Conservation (phyloP, 23 red algal genomes). For the Agarophyton chilense region DNA sequence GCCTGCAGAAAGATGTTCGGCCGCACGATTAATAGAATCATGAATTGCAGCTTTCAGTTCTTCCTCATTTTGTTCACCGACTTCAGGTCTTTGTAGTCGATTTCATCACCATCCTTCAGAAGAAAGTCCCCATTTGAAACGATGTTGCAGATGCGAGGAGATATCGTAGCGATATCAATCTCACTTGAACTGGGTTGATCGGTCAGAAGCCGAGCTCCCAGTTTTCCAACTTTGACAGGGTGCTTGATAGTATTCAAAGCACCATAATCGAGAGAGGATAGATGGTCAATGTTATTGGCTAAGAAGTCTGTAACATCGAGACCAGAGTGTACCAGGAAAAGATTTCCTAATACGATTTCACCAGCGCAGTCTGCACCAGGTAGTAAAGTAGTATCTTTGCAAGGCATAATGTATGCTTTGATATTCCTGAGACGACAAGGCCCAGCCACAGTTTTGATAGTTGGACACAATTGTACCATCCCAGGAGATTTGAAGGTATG, state of each 20-base stretch:
- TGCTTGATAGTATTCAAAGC: background rate
- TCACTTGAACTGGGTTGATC: conserved; percentile 15
- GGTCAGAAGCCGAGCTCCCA: conserved; percentile 31
- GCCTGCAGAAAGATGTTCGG: background rate
- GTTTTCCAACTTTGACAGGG: conserved; percentile 31
- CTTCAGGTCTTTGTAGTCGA: conserved; percentile 38
- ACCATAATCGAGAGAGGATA: background rate
- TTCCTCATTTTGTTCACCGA: conserved; percentile 9
- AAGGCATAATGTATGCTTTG: background rate
- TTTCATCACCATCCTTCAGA: conserved; percentile 32
- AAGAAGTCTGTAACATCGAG: no score
- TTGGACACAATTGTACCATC: background rate
- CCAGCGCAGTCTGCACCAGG: no score
- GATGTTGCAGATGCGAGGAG: conserved; percentile 2
- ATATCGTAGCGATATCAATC: background rate
- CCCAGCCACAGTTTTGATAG: conserved; percentile 35
- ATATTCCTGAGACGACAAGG: conserved; percentile 57
- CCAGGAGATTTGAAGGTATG: background rate
- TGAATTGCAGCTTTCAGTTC: conserved; percentile 3
- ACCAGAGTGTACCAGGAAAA: no score
- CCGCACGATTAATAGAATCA: background rate
- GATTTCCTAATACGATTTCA: no score
- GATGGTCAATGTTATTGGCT: no score
- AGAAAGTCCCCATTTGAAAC: conserved; percentile 15
- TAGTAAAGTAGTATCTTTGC: background rate